Evolutionary conservation across 163 green algal species (phyloP).

Genomic region (Coccomyxa subellipsoidea): DNA sequence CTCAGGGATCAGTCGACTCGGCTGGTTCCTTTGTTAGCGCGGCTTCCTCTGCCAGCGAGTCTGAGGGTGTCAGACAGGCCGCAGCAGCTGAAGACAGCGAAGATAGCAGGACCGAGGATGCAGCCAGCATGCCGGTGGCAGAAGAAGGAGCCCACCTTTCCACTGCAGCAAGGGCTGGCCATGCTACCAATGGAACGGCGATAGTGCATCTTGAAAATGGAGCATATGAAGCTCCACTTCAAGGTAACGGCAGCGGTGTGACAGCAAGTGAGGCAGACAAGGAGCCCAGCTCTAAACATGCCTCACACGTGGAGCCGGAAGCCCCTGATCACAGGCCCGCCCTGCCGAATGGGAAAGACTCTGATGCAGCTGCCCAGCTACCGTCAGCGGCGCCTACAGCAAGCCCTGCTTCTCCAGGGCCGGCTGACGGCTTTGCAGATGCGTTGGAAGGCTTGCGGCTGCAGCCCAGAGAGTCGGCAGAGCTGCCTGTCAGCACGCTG

Average conservation of each 20-base stretch:
- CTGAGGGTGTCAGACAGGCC: not conserved
- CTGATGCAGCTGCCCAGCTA: too few relatives aligned
- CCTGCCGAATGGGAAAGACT: too few relatives aligned
- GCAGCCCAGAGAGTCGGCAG: not conserved
- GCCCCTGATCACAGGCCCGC: too few relatives aligned
- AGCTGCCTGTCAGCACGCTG: not conserved
- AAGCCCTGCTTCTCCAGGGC: not conserved
- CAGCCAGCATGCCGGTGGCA: not conserved
- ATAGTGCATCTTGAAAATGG: too few relatives aligned
- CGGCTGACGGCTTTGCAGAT: not conserved
- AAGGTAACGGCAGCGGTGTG: not conserved
- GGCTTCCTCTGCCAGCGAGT: not conserved
- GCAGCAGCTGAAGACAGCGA: not conserved
- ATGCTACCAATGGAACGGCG: not conserved
- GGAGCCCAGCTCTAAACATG: not conserved
- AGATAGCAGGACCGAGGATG: not conserved
- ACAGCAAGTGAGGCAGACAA: not conserved
- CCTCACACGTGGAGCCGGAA: too few relatives aligned
- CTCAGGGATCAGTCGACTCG: not conserved
- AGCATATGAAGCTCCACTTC: too few relatives aligned
- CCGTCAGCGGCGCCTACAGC: too few relatives aligned
- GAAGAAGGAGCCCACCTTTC: not conserved
- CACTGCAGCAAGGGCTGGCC: not conserved
- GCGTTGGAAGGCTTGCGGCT: not conserved
- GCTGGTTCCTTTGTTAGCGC: not conserved